phyloP scores from a whole-genome alignment of 1,139 yeast species.

The Protomyces lactucae-debilis region DNA sequence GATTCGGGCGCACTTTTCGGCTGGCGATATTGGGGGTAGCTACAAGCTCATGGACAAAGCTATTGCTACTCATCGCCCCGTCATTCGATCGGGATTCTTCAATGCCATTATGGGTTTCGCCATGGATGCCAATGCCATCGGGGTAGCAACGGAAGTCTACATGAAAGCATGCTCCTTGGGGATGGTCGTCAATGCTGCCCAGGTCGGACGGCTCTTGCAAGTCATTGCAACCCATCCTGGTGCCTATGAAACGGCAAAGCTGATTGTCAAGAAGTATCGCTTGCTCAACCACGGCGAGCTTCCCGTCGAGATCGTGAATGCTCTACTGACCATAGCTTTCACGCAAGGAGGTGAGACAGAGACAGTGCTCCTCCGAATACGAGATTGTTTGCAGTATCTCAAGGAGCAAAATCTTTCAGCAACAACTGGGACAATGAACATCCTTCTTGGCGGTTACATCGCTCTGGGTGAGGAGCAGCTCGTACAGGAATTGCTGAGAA shows the following conservation, averaged over 20 bases:
- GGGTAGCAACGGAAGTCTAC: constrained; percentile 19
- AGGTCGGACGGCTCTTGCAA: constrained; percentile 4
- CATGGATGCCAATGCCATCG: constrained; percentile 18
- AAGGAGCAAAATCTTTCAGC: neutral
- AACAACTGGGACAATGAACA: constrained; percentile 9
- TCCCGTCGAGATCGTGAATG: constrained; percentile 8
- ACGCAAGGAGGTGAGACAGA: neutral
- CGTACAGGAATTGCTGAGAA: constrained; percentile 4
- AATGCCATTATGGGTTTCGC: constrained; percentile 19
- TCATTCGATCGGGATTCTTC: constrained; percentile 13
- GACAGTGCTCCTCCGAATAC: constrained; percentile 7
- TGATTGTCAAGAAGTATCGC: constrained; percentile 12
- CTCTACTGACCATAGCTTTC: constrained; percentile 4
- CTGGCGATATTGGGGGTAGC: constrained; percentile 10
- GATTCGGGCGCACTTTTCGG: constrained; percentile 11
- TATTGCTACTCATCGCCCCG: constrained; percentile 6
- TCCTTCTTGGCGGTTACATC: constrained; percentile 16
- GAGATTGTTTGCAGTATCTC: neutral
- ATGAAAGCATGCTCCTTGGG: constrained; percentile 14
- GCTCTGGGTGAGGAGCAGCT: constrained; percentile 7
- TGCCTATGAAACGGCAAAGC: neutral
- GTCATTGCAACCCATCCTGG: neutral
- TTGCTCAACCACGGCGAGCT: neutral
- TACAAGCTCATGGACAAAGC: constrained; percentile 16
- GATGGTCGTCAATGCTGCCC: constrained; percentile 6